Evolutionary conservation across 1,284 basidiomycete species (phyloP).

Genomic region (Ganoderma leucocontextum): DNA sequence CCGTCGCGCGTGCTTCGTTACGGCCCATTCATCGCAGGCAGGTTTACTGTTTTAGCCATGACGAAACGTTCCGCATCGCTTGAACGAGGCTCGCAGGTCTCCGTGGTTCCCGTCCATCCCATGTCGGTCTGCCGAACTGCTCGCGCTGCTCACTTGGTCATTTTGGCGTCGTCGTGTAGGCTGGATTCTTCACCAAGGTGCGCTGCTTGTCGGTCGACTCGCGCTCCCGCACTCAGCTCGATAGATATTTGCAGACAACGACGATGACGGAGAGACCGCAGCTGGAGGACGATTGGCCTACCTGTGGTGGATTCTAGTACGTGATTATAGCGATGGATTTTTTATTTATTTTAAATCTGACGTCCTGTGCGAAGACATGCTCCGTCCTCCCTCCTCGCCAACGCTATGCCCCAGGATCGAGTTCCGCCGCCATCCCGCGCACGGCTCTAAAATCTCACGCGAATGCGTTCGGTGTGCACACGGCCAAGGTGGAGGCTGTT

Average conservation of each 20-base stretch:
- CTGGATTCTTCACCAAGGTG: constrained; percentile 77
- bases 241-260: constrained; percentile 76
- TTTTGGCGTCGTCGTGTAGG: constrained; percentile 83
- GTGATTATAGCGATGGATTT: no score
- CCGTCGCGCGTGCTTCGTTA: constrained; percentile 84
- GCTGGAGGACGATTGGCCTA: constrained; percentile 90
- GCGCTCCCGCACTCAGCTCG: constrained; percentile 11
- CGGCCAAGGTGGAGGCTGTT: no score
- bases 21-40: constrained; percentile 84
- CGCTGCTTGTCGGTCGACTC: constrained; percentile 10
- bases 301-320: constrained; percentile 85
- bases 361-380: no score
- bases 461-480: no score
- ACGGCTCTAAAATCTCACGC: no score
- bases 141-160: constrained; percentile 87
- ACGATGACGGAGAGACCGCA: constrained; percentile 92
- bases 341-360: no score
- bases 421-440: no score
- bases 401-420: no score
- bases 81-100: constrained; percentile 56
- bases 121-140: constrained; percentile 78
- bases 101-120: constrained; percentile 74
- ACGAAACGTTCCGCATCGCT: background rate
- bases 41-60: no score
- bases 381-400: no score